Conservation (phyloP, 73 alveolate species). For the Paramecium tetraurelia region DNA sequence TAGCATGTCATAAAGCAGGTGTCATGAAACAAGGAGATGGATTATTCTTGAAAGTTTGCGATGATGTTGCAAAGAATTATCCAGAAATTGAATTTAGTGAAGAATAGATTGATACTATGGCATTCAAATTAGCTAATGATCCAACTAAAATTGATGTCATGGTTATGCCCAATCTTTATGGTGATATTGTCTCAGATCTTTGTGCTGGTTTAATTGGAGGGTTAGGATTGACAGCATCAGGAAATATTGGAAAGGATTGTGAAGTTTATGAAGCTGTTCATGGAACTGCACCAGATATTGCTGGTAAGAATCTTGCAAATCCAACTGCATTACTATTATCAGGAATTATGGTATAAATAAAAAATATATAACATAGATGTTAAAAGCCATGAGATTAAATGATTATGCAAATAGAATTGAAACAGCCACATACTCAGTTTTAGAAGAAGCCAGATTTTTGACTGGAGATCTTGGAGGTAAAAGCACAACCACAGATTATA, state of each 20-base stretch:
- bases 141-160: constrained; percentile 74
- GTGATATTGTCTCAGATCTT: constrained; percentile 80
- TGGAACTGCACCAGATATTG: constrained; percentile 88
- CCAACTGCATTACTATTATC: constrained; percentile 79
- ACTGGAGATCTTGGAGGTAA: constrained; percentile 81
- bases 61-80: constrained; percentile 70
- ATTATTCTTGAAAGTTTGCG: constrained; percentile 68
- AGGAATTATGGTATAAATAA: constrained; percentile 68
- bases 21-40: constrained; percentile 87
- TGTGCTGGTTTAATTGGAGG: constrained; percentile 89
- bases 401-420: constrained; percentile 69
- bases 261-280: constrained; percentile 86
- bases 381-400: constrained; percentile 69
- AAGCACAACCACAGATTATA: constrained; percentile 67
- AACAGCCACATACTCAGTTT: constrained; percentile 64
- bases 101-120: constrained; percentile 73
- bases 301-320: constrained; percentile 79
- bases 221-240: constrained; percentile 79
- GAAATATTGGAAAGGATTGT: constrained; percentile 74
- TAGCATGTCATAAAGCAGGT: constrained; percentile 81
- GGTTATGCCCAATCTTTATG: constrained; percentile 88
- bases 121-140: constrained; percentile 66
- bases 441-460: constrained; percentile 63
- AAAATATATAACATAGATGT: constrained; percentile 53
- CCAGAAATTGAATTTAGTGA: constrained; percentile 73